Base-by-base conservation (phyloP, 768 basidiomycete species). In the Tylopilus plumbeoviolaceoides region DNA sequence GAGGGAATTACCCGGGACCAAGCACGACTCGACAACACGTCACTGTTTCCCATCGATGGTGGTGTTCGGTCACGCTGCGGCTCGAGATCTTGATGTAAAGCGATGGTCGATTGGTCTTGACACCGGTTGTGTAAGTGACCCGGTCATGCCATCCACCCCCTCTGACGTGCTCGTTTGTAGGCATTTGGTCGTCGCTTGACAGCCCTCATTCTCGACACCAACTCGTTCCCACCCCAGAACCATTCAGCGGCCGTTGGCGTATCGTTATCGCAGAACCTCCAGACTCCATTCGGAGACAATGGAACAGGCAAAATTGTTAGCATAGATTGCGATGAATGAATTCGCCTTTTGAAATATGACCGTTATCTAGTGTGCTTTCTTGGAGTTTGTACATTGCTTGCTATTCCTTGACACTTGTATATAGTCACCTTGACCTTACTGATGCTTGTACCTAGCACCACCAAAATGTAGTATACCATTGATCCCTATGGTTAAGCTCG, bases 61-160 rank as follows among this genome's bases (percentile, higher is more conserved):
- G n/a, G 70, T 95, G 8, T 97, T 95, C 66, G 95, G 92, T 0
- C 95, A 97, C 62, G 78, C 84, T 8, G 93, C 94, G 7, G 73
- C 78, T 3, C 76, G 90, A 25, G 90, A 89, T 12, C 75, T 97
- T 11, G 91, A 94, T 66, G 68, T 92, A 58, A 85, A 87, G 55
- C 76, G 87, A 20, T 95, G 88, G 87, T 82, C 85, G 3, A 72
- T 93, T 54, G 95, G 95, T 2, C 70, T 95, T 31, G 95, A 98
- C 66, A 79, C 87, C 0, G 94, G 90, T 11, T 95, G 93, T 63
- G 89, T 92, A 65, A 67, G 84, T 74, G 42, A 47, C 36, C 20
- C 12, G 1, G 33, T 42, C 25, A 11, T 44, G 31, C 51, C 25
- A 14, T 41, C 14, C 39, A 28, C 15, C 12, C 30, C 25, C 50